These are phyloP conservation scores for Aureobasidium sp. DNA, from an alignment of 2,329 filamentous ascomycete species.

Conservation along the genomic window DNA sequence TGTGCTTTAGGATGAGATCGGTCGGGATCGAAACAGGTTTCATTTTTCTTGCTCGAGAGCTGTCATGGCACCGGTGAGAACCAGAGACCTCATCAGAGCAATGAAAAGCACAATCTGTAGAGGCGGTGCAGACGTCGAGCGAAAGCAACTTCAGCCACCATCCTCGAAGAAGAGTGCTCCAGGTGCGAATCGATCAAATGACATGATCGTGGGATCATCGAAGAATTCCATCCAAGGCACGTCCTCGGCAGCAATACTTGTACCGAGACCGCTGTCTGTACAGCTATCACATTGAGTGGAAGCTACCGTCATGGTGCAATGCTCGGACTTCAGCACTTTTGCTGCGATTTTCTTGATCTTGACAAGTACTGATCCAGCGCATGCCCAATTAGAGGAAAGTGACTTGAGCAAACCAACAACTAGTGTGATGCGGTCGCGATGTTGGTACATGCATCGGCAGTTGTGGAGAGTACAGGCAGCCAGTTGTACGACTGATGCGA, in stretches of 20 bases:
- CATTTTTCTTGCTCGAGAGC: too few relatives aligned
- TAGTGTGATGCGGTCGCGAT: slow-evolving; percentile 60
- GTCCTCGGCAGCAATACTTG: neutral
- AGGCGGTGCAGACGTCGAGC: too few relatives aligned
- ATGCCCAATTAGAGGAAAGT: slow-evolving; percentile 62
- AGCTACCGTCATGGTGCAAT: neutral
- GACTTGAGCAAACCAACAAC: slow-evolving; percentile 70
- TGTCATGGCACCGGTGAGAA: too few relatives aligned
- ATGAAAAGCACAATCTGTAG: too few relatives aligned
- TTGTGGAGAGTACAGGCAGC: slow-evolving; percentile 60
- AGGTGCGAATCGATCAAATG: neutral
- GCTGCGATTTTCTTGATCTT: slow-evolving; percentile 67
- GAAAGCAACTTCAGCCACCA: neutral
- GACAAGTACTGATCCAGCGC: slow-evolving; percentile 58
- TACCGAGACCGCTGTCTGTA: neutral
- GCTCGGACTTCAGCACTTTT: slow-evolving; percentile 1
- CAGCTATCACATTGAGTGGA: slow-evolving; percentile 4
- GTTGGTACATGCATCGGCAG: slow-evolving; percentile 52
- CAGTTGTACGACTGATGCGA: slow-evolving; percentile 73
- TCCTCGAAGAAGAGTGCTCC: neutral
- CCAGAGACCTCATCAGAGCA: neutral
- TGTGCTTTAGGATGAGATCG: too few relatives aligned
- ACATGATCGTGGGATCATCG: neutral
- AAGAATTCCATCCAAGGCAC: slow-evolving; percentile 7
- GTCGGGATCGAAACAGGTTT: too few relatives aligned